A percentile compares a stretch with the other conserved stretches of the same genome.
These are phyloP conservation scores for Ploettnerulaceae sp. DNA, from an alignment of 2,329 filamentous ascomycete species.

Conservation along the genomic window DNA sequence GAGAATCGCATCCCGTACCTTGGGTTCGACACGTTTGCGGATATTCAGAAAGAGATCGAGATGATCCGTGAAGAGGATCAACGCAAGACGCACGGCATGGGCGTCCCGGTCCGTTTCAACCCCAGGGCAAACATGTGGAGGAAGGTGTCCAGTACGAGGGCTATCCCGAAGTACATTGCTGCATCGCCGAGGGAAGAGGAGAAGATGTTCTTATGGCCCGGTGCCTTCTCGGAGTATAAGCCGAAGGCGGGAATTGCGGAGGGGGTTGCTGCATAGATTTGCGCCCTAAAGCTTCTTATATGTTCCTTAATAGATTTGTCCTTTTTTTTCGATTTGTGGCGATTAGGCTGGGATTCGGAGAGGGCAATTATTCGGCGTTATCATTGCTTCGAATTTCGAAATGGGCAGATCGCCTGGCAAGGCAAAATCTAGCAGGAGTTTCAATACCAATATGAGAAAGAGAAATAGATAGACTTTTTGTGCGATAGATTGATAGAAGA, in stretches of 20 bases:
- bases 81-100: conserved; percentile 54
- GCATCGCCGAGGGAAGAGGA: conserved; percentile 52
- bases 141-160: conserved; percentile 52
- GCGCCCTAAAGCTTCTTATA: too few relatives aligned
- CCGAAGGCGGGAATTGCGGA: conserved; percentile 21
- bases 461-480: background rate
- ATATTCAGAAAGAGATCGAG: conserved; percentile 57
- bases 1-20: conserved; percentile 57
- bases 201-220: conserved; percentile 59
- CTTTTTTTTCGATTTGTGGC: background rate
- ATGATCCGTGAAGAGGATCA: conserved; percentile 55
- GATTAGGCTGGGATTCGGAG: conserved; percentile 1
- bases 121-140: conserved; percentile 66
- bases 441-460: background rate
- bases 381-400: background rate
- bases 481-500: background rate
- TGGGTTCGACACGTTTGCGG: conserved; percentile 61
- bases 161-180: conserved; percentile 45
- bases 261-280: conserved; percentile 22
- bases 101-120: conserved; percentile 58
- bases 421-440: background rate
- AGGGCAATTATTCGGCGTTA: conserved; percentile 15
- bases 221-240: conserved; percentile 46
- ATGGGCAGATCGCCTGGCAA: background rate
- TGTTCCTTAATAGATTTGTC: background rate